These are phyloP conservation scores for Naganishia kalamii DNA, from an alignment of 768 basidiomycete genomes.

Conservation along the genomic window DNA sequence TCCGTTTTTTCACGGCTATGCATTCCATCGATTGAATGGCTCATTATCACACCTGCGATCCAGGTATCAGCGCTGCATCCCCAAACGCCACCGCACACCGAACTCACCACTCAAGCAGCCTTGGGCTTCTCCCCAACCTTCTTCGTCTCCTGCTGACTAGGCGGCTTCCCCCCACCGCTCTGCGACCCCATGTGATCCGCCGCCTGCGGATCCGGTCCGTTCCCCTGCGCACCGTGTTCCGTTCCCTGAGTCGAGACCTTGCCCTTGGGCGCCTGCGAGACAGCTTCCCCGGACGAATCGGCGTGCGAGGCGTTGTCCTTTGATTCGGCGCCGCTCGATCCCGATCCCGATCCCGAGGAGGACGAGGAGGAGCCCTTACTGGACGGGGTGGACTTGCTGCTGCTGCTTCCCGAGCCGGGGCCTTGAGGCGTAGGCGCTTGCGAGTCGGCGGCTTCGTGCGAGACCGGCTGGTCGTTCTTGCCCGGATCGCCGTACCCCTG, in stretches of 20 bases:
- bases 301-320: neutral
- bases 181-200: neutral
- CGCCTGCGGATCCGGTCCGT: conserved; percentile 11
- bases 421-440: neutral
- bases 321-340: neutral
- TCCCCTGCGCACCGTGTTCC: conserved; percentile 9
- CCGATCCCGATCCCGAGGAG: neutral
- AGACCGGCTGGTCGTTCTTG: neutral
- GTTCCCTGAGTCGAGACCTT: neutral
- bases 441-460: neutral
- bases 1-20: too few species aligned
- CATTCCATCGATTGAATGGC: too few species aligned
- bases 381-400: neutral
- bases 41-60: too few species aligned
- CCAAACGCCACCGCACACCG: neutral
- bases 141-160: conserved; percentile 11
- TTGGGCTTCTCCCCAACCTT: conserved; percentile 11
- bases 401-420: neutral
- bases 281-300: conserved; percentile 4
- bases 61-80: too few species aligned
- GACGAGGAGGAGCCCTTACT: neutral
- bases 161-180: neutral
- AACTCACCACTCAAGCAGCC: neutral
- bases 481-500: conserved; percentile 1
- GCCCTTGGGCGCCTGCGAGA: neutral